Conservation (phyloP, 495 filamentous ascomycete genomes). For the Daldinia grandis region DNA sequence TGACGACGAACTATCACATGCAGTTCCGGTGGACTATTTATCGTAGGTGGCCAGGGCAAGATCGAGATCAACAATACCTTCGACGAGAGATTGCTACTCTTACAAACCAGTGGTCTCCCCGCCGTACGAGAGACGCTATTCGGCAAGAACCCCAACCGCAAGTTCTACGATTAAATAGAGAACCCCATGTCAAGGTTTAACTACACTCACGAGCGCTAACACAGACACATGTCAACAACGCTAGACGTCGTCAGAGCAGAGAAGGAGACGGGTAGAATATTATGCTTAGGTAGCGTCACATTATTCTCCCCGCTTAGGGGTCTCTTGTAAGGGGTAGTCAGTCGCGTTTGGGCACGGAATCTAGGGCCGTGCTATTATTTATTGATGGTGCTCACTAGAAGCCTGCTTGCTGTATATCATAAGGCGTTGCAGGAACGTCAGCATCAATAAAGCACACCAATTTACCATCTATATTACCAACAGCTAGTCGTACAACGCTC, state of each 20-base stretch:
- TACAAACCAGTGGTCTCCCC: slow-evolving; percentile 85
- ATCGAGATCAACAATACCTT: slow-evolving; percentile 99
- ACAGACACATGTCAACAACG: slow-evolving; percentile 1
- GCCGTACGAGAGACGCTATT: slow-evolving; percentile 85
- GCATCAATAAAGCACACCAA: slow-evolving; percentile 31
- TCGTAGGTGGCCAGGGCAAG: slow-evolving; percentile 85
- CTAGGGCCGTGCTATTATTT: slow-evolving; percentile 11
- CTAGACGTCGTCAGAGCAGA: slow-evolving; percentile 12
- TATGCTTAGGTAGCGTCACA: slow-evolving; percentile 17
- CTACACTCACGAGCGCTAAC: neutral
- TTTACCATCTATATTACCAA: neutral
- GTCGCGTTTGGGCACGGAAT: slow-evolving; percentile 10
- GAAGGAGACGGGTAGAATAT: neutral
- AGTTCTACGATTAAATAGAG: slow-evolving; percentile 79
- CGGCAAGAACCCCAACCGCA: slow-evolving; percentile 90
- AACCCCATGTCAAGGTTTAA: neutral
- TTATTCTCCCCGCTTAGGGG: slow-evolving; percentile 4
- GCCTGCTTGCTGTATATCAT: slow-evolving; percentile 33
- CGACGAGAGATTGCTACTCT: slow-evolving; percentile 85
- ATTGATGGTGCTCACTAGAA: slow-evolving; percentile 24
- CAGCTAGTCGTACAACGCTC: neutral
- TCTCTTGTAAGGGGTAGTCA: slow-evolving; percentile 16
- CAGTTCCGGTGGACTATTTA: slow-evolving; percentile 83
- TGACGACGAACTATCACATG: slow-evolving; percentile 20
- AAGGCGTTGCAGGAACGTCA: slow-evolving; percentile 35